Evolutionary conservation across 371 early-diverging fungal species (phyloP).

Genomic region (Caulochytrium protostelioides): DNA sequence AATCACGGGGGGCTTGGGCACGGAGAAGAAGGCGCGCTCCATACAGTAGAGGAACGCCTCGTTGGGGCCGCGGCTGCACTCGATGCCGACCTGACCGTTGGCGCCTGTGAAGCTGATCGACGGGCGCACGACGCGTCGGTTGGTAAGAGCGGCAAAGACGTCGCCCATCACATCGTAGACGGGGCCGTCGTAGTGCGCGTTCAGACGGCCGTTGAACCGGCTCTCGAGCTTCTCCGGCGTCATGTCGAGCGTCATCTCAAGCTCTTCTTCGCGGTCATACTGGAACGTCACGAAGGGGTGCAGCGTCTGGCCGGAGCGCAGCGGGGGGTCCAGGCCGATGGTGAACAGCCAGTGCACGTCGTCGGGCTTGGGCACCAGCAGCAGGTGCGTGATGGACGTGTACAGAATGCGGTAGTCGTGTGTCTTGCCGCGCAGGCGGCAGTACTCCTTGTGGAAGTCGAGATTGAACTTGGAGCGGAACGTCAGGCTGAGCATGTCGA

Average conservation of each 20-base stretch:
- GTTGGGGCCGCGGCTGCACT: slow-evolving; percentile 94
- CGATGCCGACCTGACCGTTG: slow-evolving; percentile 39
- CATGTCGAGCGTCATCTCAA: slow-evolving; percentile 57
- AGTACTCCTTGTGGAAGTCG: slow-evolving; percentile 72
- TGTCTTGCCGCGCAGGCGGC: slow-evolving; percentile 89
- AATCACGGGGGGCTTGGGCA: slow-evolving; percentile 84
- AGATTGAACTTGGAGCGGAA: slow-evolving; percentile 42
- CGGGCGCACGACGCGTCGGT: slow-evolving; percentile 8
- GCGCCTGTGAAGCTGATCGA: background rate
- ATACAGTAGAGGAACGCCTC: slow-evolving; percentile 93
- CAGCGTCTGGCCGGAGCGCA: slow-evolving; percentile 96
- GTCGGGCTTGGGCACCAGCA: slow-evolving; percentile 79
- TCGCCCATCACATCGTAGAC: slow-evolving; percentile 70
- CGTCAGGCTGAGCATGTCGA: slow-evolving; percentile 69
- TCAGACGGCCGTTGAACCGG: slow-evolving; percentile 55
- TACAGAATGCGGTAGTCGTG: slow-evolving; percentile 92
- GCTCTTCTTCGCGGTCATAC: slow-evolving; percentile 77
- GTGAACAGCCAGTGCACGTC: slow-evolving; percentile 78
- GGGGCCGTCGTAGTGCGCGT: slow-evolving; percentile 71
- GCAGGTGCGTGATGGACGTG: slow-evolving; percentile 55
- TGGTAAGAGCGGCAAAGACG: slow-evolving; percentile 60
- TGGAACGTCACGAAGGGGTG: slow-evolving; percentile 94
- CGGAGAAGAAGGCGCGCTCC: slow-evolving; percentile 74
- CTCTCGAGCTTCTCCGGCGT: slow-evolving; percentile 45
- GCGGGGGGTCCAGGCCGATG: slow-evolving; percentile 83